A percentile compares a stretch with the other conserved stretches of the same genome.
Evolutionary conservation across 257 asterid species (phyloP).

Genomic region (Lycium barbarum): DNA sequence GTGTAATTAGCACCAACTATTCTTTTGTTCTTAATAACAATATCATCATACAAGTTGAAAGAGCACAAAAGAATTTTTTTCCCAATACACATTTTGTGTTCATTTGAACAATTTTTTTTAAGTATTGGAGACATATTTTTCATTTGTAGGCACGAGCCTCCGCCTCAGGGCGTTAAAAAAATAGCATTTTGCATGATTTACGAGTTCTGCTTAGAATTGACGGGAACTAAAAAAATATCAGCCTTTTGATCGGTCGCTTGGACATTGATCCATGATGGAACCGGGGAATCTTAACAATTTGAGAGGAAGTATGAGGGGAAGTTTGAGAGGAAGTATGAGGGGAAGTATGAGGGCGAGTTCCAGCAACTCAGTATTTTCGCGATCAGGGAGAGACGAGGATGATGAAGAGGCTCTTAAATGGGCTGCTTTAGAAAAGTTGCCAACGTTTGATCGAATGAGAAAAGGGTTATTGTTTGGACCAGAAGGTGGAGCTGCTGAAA

Average conservation of each 20-base stretch:
- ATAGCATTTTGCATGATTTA: not conserved
- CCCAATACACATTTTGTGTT: not conserved
- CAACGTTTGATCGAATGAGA: constrained; percentile 2
- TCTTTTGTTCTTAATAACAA: not conserved
- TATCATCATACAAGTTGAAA: not conserved
- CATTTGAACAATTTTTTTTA: no score
- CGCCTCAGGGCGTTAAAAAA: not conserved
- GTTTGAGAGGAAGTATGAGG: no score
- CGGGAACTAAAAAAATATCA: not conserved
- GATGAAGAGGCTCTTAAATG: constrained; percentile 28
- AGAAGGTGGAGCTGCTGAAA: constrained; percentile 3
- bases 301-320: constrained; percentile 36
- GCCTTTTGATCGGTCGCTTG: not conserved
- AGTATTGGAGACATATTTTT: not conserved
- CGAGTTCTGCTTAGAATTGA: not conserved
- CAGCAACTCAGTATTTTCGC: constrained; percentile 36
- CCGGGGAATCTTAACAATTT: not conserved
- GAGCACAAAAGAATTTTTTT: not conserved
- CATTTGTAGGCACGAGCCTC: not conserved
- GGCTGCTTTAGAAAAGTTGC: constrained; percentile 21
- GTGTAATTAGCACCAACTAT: not conserved
- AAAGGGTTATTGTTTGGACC: constrained; percentile 22
- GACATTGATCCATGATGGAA: not conserved
- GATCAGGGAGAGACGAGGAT: constrained; percentile 1
- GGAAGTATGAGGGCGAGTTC: constrained; percentile 38